Evolutionary conservation across 139 green algal species (phyloP).

Genomic region (Chlorella sorokiniana): DNA sequence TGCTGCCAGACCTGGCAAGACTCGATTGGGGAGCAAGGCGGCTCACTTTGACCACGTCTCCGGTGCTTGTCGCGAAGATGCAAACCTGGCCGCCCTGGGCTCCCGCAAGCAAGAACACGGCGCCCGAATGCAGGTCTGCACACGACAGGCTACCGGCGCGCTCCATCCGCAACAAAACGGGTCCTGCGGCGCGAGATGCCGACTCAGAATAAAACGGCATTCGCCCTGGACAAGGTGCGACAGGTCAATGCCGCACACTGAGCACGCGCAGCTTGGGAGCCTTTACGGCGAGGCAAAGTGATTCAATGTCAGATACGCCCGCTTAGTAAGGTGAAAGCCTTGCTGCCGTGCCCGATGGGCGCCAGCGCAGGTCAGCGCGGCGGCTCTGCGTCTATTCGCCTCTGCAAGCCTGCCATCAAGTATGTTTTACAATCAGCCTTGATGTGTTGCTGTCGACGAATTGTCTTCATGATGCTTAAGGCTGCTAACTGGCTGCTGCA

Average conservation of each 20-base stretch:
- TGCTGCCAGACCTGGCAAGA: not conserved
- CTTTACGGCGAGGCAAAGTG: constrained; percentile 23
- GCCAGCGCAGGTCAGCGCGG: no score
- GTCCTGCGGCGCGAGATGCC: not conserved
- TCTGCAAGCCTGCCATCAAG: no score
- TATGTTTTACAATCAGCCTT: no score
- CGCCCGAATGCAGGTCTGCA: constrained; percentile 8
- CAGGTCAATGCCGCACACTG: constrained; percentile 12
- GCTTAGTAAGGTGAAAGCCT: no score
- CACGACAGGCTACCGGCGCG: not conserved
- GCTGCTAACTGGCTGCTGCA: not conserved
- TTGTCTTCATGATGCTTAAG: no score
- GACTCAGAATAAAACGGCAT: not conserved
- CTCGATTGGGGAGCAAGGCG: no score
- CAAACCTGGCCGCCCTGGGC: not conserved
- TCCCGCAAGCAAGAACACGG: not conserved
- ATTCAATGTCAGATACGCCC: no score
- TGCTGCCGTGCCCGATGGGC: no score
- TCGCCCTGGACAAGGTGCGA: not conserved
- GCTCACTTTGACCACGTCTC: not conserved
- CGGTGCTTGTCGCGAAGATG: not conserved
- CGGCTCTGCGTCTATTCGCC: no score
- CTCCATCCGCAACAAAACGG: not conserved
- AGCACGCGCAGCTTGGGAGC: not conserved
- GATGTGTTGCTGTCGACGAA: no score